Evolutionary conservation across 1,284 basidiomycete species (phyloP).

Genomic region (Malassezia dermatis): DNA sequence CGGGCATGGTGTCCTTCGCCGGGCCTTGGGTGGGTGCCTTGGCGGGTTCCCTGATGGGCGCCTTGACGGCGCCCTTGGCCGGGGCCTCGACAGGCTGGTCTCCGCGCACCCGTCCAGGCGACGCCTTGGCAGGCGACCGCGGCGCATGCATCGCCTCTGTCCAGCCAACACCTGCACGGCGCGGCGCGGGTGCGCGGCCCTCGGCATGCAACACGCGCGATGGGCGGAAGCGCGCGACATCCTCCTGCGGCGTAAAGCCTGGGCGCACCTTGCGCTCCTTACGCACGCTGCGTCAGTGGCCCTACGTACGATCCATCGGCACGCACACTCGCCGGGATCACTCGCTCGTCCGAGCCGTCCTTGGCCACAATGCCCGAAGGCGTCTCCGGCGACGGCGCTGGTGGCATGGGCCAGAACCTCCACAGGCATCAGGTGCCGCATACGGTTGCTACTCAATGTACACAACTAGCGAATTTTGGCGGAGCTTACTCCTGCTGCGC

Average conservation of each 20-base stretch:
- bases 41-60: not conserved
- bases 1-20: not conserved
- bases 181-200: not conserved
- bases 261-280: slow-evolving; percentile 14
- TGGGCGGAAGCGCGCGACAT: slow-evolving; percentile 11
- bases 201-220: not conserved
- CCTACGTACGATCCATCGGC: slow-evolving; percentile 18
- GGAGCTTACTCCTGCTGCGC: slow-evolving; percentile 7
- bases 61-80: not conserved
- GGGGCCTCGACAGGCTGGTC: not conserved
- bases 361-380: slow-evolving; percentile 15
- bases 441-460: slow-evolving; percentile 2
- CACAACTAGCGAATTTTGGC: slow-evolving; percentile 12
- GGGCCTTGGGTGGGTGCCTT: not conserved
- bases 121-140: not conserved
- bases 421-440: not conserved
- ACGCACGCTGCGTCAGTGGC: slow-evolving; percentile 10
- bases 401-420: not conserved
- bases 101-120: not conserved
- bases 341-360: not conserved
- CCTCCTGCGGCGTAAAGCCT: slow-evolving; percentile 13
- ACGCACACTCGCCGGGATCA: slow-evolving; percentile 12
- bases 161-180: not conserved
- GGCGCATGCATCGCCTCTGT: not conserved
- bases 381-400: not conserved